Evolutionary conservation across 2,329 filamentous ascomycete genomes (phyloP), one percentile per base, ranked within the genome.

Genomic region (Parastagonospora nodorum): DNA sequence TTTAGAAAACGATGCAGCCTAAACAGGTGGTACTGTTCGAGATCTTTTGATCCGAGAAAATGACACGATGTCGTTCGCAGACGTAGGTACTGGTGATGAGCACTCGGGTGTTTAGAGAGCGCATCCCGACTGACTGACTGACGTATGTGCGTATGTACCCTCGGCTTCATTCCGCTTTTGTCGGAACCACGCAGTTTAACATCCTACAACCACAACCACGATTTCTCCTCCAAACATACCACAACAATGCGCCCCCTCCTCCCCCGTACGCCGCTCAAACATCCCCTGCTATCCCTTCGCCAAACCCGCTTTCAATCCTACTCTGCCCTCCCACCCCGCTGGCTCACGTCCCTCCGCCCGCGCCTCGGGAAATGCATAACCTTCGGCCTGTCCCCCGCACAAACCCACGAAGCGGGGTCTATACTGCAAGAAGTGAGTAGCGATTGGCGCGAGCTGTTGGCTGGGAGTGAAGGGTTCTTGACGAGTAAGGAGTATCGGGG

Each of bases 381-480:
- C 55, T 93, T 91, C 67, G 90, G 90, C 2, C 79, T 90, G 60
- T 76, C 76, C n/a, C 72, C 75, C 1, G 63, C 71, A 28, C 88
- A 92, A 67, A 75, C 84, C 4, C 61, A 74, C 6, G 79, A 83
- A 42, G 87, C 86, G 0, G 83, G 81, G 0, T 66, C 65, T 1
- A 80, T 92, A n/a, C 67, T 90, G 19, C 75, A 79, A 39, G 78
- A 82, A 33, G 69, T 92, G 16, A 80, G 84, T 2, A 72, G 67
- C 8, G 84, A 90, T 57, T 94, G 90, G 90, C 78, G 88, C 37
- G 83, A 84, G 58, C 75, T 94, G 49, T 75, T 89, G 28, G 88
- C 87, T 0, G 89, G 89, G 0, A 85, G 85, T 50, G 88, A 93
- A 64, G 90, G 90, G 0, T 95, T 86, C 69, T 72, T 94, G 56